Evolutionary conservation across 1,139 yeast species (phyloP).

Genomic region (Yamadazyma oceani): DNA sequence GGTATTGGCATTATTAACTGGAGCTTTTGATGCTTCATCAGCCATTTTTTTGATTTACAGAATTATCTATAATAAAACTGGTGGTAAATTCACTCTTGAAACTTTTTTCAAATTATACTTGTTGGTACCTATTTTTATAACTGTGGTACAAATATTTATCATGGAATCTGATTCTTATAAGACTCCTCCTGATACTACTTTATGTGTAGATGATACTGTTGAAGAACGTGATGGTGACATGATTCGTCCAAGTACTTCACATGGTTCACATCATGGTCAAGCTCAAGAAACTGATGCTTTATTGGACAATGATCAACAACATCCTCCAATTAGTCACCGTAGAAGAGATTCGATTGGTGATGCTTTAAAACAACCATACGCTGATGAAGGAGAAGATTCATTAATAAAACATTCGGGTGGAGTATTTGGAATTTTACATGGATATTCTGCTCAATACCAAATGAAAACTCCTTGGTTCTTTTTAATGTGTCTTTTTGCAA

Average conservation of each 20-base stretch:
- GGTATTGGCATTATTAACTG: constrained; percentile 44
- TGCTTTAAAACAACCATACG: constrained; percentile 47
- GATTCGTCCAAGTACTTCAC: neutral
- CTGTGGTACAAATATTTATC: constrained; percentile 36
- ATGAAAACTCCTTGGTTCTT: constrained; percentile 44
- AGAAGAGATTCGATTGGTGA: constrained; percentile 48
- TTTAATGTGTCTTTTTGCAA: constrained; percentile 38
- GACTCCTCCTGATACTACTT: constrained; percentile 29
- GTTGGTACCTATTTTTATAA: constrained; percentile 41
- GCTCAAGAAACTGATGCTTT: constrained; percentile 25
- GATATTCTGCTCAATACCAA: constrained; percentile 41
- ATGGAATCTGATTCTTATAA: constrained; percentile 45
- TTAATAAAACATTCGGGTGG: constrained; percentile 39
- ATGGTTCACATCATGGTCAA: constrained; percentile 4
- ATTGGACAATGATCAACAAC: constrained; percentile 9
- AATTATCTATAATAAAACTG: constrained; percentile 26
- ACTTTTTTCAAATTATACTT: constrained; percentile 38
- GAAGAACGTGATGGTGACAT: constrained; percentile 3
- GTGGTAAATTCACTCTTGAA: constrained; percentile 31
- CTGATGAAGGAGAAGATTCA: constrained; percentile 38
- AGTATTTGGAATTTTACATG: constrained; percentile 45
- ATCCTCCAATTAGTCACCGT: constrained; percentile 6
- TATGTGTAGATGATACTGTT: constrained; percentile 27
- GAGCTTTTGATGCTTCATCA: constrained; percentile 50
- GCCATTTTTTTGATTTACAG: constrained; percentile 44